A percentile compares a stretch with the other conserved stretches of the same genome.
Conservation (phyloP, 2,329 filamentous ascomycete genomes). For the Fusarium nurragi region DNA sequence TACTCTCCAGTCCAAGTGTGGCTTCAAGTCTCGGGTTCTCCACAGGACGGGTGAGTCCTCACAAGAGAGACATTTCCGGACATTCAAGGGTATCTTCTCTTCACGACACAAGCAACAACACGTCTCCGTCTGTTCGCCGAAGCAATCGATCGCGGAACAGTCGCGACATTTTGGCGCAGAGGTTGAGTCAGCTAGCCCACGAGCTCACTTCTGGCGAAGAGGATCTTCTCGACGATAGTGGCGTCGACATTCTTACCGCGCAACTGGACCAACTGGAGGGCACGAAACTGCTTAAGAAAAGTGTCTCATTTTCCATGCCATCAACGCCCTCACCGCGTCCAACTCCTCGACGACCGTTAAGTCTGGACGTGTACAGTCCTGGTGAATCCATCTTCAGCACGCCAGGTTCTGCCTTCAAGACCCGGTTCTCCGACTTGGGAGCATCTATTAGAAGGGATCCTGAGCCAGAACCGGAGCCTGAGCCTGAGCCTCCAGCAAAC, state of each 20-base stretch:
- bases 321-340: constrained; percentile 32
- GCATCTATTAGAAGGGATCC: constrained; percentile 47
- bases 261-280: constrained; percentile 50
- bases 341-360: constrained; percentile 33
- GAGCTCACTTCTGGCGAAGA: constrained; percentile 49
- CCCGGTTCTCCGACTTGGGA: constrained; percentile 53
- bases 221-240: constrained; percentile 49
- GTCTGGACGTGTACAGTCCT: constrained; percentile 42
- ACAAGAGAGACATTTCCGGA: constrained; percentile 45
- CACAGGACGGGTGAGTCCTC: constrained; percentile 46
- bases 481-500: constrained; percentile 43
- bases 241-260: constrained; percentile 51
- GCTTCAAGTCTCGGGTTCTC: constrained; percentile 49
- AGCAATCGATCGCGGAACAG: constrained; percentile 25
- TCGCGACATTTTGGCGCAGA: constrained; percentile 55
- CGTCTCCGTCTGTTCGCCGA: constrained; percentile 39
- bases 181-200: constrained; percentile 52
- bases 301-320: constrained; percentile 36
- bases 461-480: constrained; percentile 43
- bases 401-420: constrained; percentile 50
- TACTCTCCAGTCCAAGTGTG: constrained; percentile 48
- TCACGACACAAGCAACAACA: constrained; percentile 35
- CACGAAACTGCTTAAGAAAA: constrained; percentile 36
- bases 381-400: constrained; percentile 49
- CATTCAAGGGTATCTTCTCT: constrained; percentile 38